phyloP scores from a whole-genome alignment of 2,329 filamentous ascomycete species.

The Sarocladiaceae sp. region DNA sequence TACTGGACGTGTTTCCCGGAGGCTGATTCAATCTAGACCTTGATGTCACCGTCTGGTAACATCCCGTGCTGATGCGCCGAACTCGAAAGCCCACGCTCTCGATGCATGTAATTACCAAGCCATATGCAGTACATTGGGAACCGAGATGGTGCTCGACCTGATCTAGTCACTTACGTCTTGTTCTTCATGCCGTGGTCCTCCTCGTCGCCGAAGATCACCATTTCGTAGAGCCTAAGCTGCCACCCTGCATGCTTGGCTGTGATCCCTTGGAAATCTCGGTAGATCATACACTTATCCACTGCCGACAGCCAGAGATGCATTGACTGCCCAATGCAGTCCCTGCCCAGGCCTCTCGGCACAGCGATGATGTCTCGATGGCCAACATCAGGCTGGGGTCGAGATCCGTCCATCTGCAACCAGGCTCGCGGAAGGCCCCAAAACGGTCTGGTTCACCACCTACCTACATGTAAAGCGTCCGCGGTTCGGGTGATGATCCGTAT shows the following conservation, averaged over 20 bases:
- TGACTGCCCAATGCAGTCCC: not conserved
- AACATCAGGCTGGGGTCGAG: too few species aligned
- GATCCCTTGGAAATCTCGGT: conserved; percentile 4
- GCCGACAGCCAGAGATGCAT: not conserved
- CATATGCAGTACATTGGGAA: not conserved
- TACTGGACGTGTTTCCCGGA: not conserved
- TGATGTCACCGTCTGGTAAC: too few species aligned
- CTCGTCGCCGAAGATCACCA: not conserved
- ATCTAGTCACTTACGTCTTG: not conserved
- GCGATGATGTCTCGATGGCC: too few species aligned
- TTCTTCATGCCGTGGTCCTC: not conserved
- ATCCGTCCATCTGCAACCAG: not conserved
- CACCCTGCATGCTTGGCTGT: too few species aligned
- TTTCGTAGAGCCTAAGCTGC: too few species aligned
- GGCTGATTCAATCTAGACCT: too few species aligned
- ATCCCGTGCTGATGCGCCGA: not conserved
- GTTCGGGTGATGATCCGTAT: not conserved
- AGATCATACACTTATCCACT: not conserved
- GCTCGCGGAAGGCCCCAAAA: not conserved
- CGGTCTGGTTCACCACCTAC: too few species aligned
- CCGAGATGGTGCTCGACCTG: not conserved
- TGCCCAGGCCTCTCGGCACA: too few species aligned
- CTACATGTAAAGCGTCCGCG: too few species aligned
- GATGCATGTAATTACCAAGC: not conserved
- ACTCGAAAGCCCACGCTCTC: not conserved